phyloP scores from a whole-genome alignment of 2,329 filamentous ascomycete genomes.

The Xylariaceae sp. region DNA sequence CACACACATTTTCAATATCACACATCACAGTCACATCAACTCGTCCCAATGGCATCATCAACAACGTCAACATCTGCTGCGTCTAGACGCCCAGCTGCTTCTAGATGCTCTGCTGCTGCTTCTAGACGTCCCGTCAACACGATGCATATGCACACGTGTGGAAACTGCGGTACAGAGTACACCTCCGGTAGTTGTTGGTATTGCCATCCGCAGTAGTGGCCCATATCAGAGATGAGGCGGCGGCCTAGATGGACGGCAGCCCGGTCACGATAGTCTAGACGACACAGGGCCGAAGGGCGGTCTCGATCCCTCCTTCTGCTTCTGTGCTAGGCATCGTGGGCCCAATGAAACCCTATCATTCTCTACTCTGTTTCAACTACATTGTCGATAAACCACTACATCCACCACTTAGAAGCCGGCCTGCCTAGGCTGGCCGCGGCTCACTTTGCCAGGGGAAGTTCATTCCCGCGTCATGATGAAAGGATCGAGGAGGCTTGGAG shows the following conservation, averaged over 20 bases:
- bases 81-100: slow-evolving; percentile 1
- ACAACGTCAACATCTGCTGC: slow-evolving; percentile 14
- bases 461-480: slow-evolving; percentile 11
- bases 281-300: slow-evolving; percentile 4
- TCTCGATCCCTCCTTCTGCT: slow-evolving; percentile 20
- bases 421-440: background rate
- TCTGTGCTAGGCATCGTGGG: slow-evolving; percentile 10
- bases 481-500: slow-evolving; percentile 14
- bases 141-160: slow-evolving; percentile 44
- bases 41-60: slow-evolving; percentile 24
- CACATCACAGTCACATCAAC: slow-evolving; percentile 17
- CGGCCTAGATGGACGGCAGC: slow-evolving; percentile 21
- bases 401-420: slow-evolving; percentile 8
- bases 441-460: background rate
- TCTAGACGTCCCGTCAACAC: slow-evolving; percentile 31
- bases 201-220: slow-evolving; percentile 45
- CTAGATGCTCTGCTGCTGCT: slow-evolving; percentile 16
- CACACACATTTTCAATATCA: background rate
- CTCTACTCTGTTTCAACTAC: slow-evolving; percentile 17
- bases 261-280: slow-evolving; percentile 21
- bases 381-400: slow-evolving; percentile 11
- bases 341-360: slow-evolving; percentile 21
- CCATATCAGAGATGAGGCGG: slow-evolving; percentile 14
- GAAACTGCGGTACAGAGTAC: slow-evolving; percentile 46
- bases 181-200: slow-evolving; percentile 46